phyloP scores from a whole-genome alignment of 75 land plant genomes.

The Adiantum capillusveneris region DNA sequence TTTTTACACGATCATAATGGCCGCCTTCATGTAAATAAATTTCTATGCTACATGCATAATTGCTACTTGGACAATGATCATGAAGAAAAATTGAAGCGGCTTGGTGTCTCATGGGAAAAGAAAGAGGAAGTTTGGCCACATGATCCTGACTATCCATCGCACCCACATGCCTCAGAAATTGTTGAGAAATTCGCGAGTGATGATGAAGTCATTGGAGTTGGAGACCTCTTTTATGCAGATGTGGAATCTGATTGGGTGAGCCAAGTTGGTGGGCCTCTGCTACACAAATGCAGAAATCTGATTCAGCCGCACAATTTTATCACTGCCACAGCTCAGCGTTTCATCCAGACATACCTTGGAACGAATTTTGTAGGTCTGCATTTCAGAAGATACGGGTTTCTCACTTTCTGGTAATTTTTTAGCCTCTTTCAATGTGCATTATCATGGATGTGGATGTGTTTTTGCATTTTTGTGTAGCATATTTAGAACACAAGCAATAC shows the following conservation, averaged over 20 bases:
- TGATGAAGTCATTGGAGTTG: slow-evolving; percentile 74
- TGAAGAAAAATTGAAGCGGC: slow-evolving; percentile 48
- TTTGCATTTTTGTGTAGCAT: too few species aligned
- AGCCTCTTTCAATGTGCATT: too few species aligned
- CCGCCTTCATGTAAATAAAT: slow-evolving; percentile 43
- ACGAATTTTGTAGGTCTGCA: slow-evolving; percentile 67
- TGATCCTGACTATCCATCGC: slow-evolving; percentile 39
- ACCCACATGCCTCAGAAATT: slow-evolving; percentile 49
- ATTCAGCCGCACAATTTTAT: slow-evolving; percentile 69
- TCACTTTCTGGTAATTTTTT: slow-evolving; percentile 69
- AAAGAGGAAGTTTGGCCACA: slow-evolving; percentile 57
- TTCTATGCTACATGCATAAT: slow-evolving; percentile 73
- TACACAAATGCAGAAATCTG: slow-evolving; percentile 58
- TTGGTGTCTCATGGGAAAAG: slow-evolving; percentile 59
- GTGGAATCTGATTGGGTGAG: slow-evolving; percentile 70
- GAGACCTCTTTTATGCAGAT: slow-evolving; percentile 83
- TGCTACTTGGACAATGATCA: slow-evolving; percentile 82
- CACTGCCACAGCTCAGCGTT: slow-evolving; percentile 74
- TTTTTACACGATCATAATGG: slow-evolving; percentile 35
- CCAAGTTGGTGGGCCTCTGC: slow-evolving; percentile 77
- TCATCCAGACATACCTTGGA: slow-evolving; percentile 84
- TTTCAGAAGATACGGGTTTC: slow-evolving; percentile 84
- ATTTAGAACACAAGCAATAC: too few species aligned
- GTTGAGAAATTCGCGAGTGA: slow-evolving; percentile 41
- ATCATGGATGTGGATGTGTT: too few species aligned